Evolutionary conservation across 2,329 filamentous ascomycete genomes (phyloP).

Genomic region (Sordariomycetes sp.): DNA sequence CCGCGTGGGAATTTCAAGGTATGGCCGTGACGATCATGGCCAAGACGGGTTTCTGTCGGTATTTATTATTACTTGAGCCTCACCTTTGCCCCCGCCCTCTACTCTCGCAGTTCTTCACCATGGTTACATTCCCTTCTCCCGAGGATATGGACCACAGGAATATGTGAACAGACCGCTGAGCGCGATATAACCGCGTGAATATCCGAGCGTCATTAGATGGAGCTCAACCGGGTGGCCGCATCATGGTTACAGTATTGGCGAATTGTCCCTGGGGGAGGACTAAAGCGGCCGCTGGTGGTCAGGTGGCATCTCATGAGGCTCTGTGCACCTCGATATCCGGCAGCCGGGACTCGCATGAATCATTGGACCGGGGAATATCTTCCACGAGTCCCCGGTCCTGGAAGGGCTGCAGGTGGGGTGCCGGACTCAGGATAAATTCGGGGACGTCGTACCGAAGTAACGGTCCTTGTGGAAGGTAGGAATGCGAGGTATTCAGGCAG

Average conservation of each 20-base stretch:
- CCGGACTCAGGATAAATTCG: neutral
- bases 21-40: neutral
- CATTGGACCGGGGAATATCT: neutral
- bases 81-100: neutral
- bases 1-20: neutral
- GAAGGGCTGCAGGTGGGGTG: neutral
- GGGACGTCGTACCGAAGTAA: neutral
- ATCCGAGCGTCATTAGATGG: too few species aligned
- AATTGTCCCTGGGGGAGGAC: too few species aligned
- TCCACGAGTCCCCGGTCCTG: slow-evolving; percentile 1
- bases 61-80: neutral
- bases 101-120: neutral
- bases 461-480: neutral
- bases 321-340: neutral
- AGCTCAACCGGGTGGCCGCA: too few species aligned
- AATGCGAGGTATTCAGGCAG: neutral
- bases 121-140: neutral
- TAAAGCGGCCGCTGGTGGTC: neutral
- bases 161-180: neutral
- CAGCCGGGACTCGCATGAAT: neutral
- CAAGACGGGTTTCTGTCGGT: neutral
- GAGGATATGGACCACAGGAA: neutral
- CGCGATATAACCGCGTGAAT: neutral
- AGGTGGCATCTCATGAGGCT: neutral
- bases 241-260: too few species aligned